Percentiles rank a stretch among this genome's conserved stretches.
Evolutionary conservation across 805 yeast species (phyloP).

Genomic region (Candida coquimbonensis): DNA sequence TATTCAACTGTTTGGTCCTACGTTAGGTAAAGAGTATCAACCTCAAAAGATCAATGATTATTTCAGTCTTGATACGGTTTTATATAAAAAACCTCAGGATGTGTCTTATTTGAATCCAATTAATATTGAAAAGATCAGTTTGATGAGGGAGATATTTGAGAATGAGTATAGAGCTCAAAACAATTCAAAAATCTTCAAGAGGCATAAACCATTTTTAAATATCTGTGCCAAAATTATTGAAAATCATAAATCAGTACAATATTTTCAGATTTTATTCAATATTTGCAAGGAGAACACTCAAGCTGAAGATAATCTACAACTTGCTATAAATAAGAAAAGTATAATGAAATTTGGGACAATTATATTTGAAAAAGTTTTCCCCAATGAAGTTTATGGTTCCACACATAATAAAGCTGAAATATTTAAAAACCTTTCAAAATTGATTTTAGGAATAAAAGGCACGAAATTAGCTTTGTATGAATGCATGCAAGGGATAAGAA

Average conservation of each 20-base stretch:
- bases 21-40: neutral
- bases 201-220: constrained; percentile 15
- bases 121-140: neutral
- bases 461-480: constrained; percentile 29
- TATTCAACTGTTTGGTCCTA: constrained; percentile 16
- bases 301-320: constrained; percentile 25
- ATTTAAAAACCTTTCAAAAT: constrained; percentile 27
- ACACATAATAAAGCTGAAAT: constrained; percentile 38
- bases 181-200: constrained; percentile 22
- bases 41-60: neutral
- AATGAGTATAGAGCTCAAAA: constrained; percentile 4
- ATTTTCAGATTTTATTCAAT: constrained; percentile 30
- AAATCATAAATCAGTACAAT: constrained; percentile 30
- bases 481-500: constrained; percentile 29
- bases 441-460: constrained; percentile 32
- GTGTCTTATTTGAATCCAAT: constrained; percentile 9
- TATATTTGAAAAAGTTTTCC: constrained; percentile 42
- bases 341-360: constrained; percentile 39
- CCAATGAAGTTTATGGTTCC: constrained; percentile 47
- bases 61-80: constrained; percentile 11
- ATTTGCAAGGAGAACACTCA: constrained; percentile 23
- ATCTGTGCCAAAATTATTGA: constrained; percentile 15
- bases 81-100: constrained; percentile 4
- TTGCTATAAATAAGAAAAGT: constrained; percentile 24
- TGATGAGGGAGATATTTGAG: constrained; percentile 8